Percentiles rank a stretch among this genome's conserved stretches.
Conservation (phyloP, 805 yeast genomes). For the Myxozyma neotropica region DNA sequence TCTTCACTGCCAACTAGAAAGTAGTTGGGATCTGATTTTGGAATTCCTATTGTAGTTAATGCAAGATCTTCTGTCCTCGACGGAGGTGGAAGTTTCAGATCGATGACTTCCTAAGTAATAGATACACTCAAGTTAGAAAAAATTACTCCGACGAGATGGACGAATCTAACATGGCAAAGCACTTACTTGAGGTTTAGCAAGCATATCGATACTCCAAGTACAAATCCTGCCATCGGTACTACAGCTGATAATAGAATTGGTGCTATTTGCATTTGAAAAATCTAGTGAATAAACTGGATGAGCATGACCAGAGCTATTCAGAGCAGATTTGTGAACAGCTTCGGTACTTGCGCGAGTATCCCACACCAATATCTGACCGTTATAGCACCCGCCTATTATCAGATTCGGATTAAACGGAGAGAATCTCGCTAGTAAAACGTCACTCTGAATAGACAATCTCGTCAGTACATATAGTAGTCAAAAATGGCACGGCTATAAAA, state of each 20-base stretch:
- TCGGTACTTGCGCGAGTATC: constrained; percentile 44
- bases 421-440: constrained; percentile 47
- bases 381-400: constrained; percentile 52
- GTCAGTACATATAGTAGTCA: not conserved
- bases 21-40: constrained; percentile 39
- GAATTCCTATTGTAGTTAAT: constrained; percentile 39
- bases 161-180: too few species aligned
- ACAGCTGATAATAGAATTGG: constrained; percentile 42
- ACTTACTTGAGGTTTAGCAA: constrained; percentile 42
- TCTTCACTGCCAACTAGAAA: constrained; percentile 47
- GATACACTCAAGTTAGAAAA: not conserved
- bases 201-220: constrained; percentile 45
- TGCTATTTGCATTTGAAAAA: constrained; percentile 38
- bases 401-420: constrained; percentile 47
- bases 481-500: too few species aligned
- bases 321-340: constrained; percentile 43
- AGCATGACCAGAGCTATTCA: constrained; percentile 42
- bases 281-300: constrained; percentile 42
- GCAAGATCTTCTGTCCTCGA: constrained; percentile 38
- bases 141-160: not conserved
- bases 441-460: constrained; percentile 36
- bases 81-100: constrained; percentile 38
- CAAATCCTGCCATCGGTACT: constrained; percentile 46
- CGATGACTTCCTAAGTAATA: constrained; percentile 35
- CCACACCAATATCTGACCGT: constrained; percentile 58